Evolutionary conservation across 192 early-diverging fungal species (phyloP), one percentile per base, ranked within the genome.

Genomic region (Backusella liffmaniae): DNA sequence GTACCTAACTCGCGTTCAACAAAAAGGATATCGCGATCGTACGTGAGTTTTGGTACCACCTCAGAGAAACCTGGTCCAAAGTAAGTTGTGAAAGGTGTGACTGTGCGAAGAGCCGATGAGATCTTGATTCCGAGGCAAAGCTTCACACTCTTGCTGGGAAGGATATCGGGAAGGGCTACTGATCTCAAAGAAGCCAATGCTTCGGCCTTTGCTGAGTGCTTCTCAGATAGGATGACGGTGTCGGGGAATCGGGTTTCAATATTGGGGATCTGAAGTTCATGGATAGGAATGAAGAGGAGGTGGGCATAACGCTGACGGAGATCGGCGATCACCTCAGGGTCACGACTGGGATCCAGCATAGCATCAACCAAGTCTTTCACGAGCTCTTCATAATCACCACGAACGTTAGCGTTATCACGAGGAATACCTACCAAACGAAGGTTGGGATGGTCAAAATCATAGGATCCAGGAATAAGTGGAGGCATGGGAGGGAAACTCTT

Each of bases 171-270:
- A 70, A 86, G 39, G 37, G 88, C 81, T 16, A 92, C 81, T 0
- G 90, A 89, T 29, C 91, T 82, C 42, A 92, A 79, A 4, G 91
- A 92, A 37, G 88, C 85, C 79, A 90, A 83, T n/a, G 86, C 85
- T 16, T 83, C 74, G 0, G 87, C 85, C 3, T 83, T 66, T 7
- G 84, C 73, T 0, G 82, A 75, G 69, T 73, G 56, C 8, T 70
- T 32, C 13, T 73, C 73, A 16, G 86, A 82, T 16, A 92, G 77
- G 15, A 77, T 62, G 6, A 80, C 80, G 1, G 77, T 85, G 72
- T 84, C 82, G 0, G 78, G 35, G 73, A 91, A 89, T 59, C 80
- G 77, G 23, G 78, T 37, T 30, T 81, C 68, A 16, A 92, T 80
- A n/a, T 89, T 89, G 42, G 89, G 89, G 23, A 91, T 30, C 67